Evolutionary conservation across 805 yeast species (phyloP).

Genomic region (Cyberlindnera bimundalis): DNA sequence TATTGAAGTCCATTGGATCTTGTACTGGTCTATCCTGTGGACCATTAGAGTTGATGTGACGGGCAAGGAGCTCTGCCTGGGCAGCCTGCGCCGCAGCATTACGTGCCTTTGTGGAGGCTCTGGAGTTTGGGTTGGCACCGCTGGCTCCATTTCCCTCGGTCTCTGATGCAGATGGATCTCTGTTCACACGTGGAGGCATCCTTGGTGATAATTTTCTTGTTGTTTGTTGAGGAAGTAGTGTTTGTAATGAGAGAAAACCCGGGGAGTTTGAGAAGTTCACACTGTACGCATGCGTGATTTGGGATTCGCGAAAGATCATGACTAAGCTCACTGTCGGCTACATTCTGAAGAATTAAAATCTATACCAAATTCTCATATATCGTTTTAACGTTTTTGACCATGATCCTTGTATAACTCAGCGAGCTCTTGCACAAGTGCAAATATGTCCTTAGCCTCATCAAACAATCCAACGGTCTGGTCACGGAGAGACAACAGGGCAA

Average conservation of each 20-base stretch:
- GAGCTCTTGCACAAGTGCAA: constrained; percentile 22
- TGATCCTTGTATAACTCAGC: constrained; percentile 7
- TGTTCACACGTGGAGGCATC: constrained; percentile 28
- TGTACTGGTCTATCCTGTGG: constrained; percentile 51
- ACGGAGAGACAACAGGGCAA: constrained; percentile 42
- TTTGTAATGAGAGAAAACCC: no score
- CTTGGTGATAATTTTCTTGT: not conserved
- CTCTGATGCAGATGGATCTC: constrained; percentile 27
- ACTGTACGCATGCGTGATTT: no score
- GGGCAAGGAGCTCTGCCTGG: constrained; percentile 63
- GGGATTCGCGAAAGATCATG: not conserved
- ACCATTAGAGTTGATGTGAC: constrained; percentile 71
- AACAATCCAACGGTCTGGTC: constrained; percentile 32
- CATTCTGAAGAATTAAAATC: no score
- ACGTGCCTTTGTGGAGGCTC: constrained; percentile 57
- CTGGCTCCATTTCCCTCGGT: constrained; percentile 17
- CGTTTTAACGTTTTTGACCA: no score
- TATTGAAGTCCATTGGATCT: constrained; percentile 67
- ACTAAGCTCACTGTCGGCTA: no score
- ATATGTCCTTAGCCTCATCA: constrained; percentile 16
- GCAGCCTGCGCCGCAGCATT: constrained; percentile 62
- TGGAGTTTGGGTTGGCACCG: constrained; percentile 21
- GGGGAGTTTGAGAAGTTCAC: no score
- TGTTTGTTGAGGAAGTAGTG: no score
- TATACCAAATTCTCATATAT: no score